phyloP scores from a whole-genome alignment of 2,329 filamentous ascomycete genomes.

The Exophiala bonariae region DNA sequence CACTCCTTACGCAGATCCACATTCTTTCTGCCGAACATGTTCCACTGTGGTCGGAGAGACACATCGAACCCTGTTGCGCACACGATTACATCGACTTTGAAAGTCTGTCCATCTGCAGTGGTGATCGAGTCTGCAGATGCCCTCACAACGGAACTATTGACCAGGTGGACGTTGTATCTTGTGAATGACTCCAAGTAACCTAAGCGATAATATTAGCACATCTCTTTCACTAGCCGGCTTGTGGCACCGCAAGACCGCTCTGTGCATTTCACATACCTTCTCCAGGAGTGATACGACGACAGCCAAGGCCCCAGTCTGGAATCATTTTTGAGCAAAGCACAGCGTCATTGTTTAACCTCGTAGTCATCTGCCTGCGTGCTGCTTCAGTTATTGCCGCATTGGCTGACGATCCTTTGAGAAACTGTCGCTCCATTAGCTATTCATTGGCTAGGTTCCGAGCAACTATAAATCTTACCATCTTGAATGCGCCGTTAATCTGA shows the following conservation, averaged over 20 bases:
- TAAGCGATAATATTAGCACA: background rate
- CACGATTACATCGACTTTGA: conserved; percentile 33
- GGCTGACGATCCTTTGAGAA: conserved; percentile 5
- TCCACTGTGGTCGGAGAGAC: conserved; percentile 35
- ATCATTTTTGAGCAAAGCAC: conserved; percentile 30
- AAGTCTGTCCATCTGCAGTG: conserved; percentile 24
- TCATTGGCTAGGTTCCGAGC: no score
- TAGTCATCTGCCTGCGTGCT: conserved; percentile 12
- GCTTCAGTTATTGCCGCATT: conserved; percentile 5
- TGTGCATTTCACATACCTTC: no score
- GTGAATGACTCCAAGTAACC: conserved; percentile 30
- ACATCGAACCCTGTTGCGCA: conserved; percentile 44
- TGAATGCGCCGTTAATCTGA: background rate
- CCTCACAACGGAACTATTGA: conserved; percentile 32
- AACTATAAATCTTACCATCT: background rate
- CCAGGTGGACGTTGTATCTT: conserved; percentile 38
- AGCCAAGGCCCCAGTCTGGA: conserved; percentile 29
- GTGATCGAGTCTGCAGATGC: conserved; percentile 27
- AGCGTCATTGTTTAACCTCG: conserved; percentile 21
- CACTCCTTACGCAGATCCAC: conserved; percentile 31
- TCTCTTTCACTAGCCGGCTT: no score
- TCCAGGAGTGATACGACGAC: conserved; percentile 18
- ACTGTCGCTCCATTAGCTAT: conserved; percentile 41
- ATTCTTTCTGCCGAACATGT: conserved; percentile 33
- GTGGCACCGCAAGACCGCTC: no score